Evolutionary conservation across 2,329 filamentous ascomycete genomes (phyloP).

Genomic region (Bipolaris zeicola): DNA sequence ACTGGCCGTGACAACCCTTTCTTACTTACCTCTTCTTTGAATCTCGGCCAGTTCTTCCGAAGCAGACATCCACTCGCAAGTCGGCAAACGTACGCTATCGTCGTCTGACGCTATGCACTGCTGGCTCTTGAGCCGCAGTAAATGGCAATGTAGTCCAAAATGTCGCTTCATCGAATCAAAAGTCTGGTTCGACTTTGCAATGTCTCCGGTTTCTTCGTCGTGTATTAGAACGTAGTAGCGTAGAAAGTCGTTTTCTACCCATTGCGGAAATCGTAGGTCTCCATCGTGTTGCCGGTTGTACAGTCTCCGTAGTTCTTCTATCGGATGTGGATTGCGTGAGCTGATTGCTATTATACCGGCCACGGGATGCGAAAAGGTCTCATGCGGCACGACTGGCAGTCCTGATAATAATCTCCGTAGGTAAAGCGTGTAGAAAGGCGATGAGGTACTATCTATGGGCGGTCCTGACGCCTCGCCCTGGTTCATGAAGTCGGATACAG

Average conservation of each 20-base stretch:
- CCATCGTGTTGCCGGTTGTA: slow-evolving; percentile 86
- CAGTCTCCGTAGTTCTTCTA: slow-evolving; percentile 82
- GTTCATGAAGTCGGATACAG: slow-evolving; percentile 52
- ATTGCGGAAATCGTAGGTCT: slow-evolving; percentile 73
- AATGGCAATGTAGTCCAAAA: slow-evolving; percentile 92
- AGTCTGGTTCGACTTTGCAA: slow-evolving; percentile 82
- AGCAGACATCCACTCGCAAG: slow-evolving; percentile 87
- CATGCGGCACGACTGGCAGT: slow-evolving; percentile 77
- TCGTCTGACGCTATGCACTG: slow-evolving; percentile 90
- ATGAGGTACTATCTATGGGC: slow-evolving; percentile 53
- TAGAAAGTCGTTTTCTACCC: slow-evolving; percentile 90
- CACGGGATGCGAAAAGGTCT: slow-evolving; percentile 93
- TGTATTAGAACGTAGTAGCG: slow-evolving; percentile 96
- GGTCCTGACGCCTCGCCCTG: slow-evolving; percentile 24
- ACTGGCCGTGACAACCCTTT: neutral
- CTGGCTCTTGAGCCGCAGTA: slow-evolving; percentile 81
- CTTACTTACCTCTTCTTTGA: slow-evolving; percentile 60
- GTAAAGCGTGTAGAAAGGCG: slow-evolving; percentile 85
- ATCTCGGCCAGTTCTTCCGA: slow-evolving; percentile 81
- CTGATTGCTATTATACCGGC: slow-evolving; percentile 95
- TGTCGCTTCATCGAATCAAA: slow-evolving; percentile 99
- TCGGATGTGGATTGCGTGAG: slow-evolving; percentile 80
- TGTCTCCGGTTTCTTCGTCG: slow-evolving; percentile 94
- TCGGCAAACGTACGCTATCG: slow-evolving; percentile 80
- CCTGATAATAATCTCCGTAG: slow-evolving; percentile 82